These are phyloP conservation scores for Hanseniaspora nectarophila DNA, from an alignment of 805 yeast species.

Conservation along the genomic window DNA sequence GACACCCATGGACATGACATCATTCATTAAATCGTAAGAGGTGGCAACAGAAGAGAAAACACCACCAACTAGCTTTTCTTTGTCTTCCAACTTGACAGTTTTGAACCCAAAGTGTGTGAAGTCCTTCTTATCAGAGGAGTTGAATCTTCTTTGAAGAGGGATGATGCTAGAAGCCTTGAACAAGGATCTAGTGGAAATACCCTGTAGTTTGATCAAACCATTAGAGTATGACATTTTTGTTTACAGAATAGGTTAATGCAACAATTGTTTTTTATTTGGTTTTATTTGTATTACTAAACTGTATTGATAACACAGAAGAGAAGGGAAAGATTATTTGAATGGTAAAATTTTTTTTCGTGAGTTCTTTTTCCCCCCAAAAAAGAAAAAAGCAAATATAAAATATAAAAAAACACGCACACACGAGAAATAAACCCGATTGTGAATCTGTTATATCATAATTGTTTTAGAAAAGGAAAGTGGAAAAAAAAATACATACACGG, in stretches of 20 bases:
- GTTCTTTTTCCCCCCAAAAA: too few species aligned
- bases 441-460: constrained; percentile 31
- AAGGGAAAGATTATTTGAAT: too few species aligned
- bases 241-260: constrained; percentile 31
- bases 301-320: too few species aligned
- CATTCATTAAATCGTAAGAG: constrained; percentile 92
- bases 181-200: background rate
- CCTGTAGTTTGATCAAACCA: background rate
- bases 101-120: constrained; percentile 93
- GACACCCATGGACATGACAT: constrained; percentile 91
- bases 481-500: background rate
- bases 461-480: background rate
- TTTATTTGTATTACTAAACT: too few species aligned
- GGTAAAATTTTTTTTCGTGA: too few species aligned
- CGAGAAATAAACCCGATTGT: too few species aligned
- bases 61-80: constrained; percentile 69
- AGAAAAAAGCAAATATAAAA: too few species aligned
- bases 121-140: constrained; percentile 17
- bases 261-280: background rate
- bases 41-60: constrained; percentile 93
- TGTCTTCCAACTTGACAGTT: constrained; percentile 65
- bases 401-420: too few species aligned
- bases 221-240: constrained; percentile 24
- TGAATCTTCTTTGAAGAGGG: background rate
- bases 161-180: background rate